Evolutionary conservation across 257 asterid species (phyloP).

Genomic region (Solanum dulcamara): DNA sequence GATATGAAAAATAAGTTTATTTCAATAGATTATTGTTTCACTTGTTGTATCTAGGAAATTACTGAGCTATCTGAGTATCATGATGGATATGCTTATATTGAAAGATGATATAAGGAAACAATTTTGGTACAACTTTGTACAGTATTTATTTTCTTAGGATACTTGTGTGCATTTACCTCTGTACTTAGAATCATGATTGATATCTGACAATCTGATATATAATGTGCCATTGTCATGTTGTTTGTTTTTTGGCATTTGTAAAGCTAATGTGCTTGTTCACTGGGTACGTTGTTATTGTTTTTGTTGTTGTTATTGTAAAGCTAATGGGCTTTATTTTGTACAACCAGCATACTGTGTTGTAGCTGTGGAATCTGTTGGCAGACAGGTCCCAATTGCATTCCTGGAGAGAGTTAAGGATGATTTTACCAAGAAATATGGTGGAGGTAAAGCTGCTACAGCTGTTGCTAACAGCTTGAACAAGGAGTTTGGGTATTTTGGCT

Average conservation of each 20-base stretch:
- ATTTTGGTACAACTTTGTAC: neutral
- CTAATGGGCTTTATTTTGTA: neutral
- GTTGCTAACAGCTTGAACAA: constrained; percentile 70
- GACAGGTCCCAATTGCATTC: constrained; percentile 78
- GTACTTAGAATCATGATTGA: neutral
- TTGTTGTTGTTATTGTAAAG: too few species aligned
- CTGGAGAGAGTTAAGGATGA: constrained; percentile 86
- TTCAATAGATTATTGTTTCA: neutral
- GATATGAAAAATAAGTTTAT: neutral
- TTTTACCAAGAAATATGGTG: constrained; percentile 75
- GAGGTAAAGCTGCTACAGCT: constrained; percentile 97
- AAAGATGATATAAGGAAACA: neutral
- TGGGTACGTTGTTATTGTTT: too few species aligned
- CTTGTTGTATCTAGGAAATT: neutral
- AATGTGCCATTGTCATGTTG: neutral
- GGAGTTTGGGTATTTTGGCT: constrained; percentile 60
- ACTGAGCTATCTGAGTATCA: neutral
- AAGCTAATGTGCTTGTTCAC: neutral
- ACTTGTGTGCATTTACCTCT: neutral
- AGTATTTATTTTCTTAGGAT: neutral
- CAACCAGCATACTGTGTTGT: constrained; percentile 81
- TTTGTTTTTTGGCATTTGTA: neutral
- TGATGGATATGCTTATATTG: neutral
- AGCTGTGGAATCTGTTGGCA: constrained; percentile 87
- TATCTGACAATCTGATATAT: neutral